Conservation (phyloP, 1,284 basidiomycete genomes). For the Apiotrichum laibachii region DNA sequence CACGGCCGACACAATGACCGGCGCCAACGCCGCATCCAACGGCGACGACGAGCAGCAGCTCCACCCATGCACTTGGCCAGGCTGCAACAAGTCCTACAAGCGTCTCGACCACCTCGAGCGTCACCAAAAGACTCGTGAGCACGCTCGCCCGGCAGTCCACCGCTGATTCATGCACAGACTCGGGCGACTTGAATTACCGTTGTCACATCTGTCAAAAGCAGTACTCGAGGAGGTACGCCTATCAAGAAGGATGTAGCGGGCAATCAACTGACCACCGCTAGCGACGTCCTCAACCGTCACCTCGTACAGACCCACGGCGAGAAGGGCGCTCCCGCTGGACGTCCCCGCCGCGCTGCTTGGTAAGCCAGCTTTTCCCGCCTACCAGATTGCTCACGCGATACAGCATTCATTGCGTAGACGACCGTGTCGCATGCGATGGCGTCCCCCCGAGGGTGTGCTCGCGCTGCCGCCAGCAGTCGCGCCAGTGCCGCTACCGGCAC, state of each 20-base stretch:
- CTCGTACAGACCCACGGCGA: constrained; percentile 22
- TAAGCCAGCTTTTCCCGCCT: no score
- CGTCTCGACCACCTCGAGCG: constrained; percentile 25
- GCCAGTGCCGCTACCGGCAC: constrained; percentile 17
- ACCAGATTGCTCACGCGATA: no score
- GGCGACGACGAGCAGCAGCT: constrained; percentile 1
- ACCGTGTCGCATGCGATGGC: constrained; percentile 17
- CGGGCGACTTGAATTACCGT: constrained; percentile 21
- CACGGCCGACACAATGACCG: constrained; percentile 1
- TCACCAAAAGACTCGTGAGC: constrained; percentile 23
- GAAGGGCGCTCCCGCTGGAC: constrained; percentile 15
- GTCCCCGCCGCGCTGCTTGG: constrained; percentile 25
- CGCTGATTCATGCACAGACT: constrained; percentile 12
- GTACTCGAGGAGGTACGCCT: constrained; percentile 23
- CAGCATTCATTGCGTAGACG: constrained; percentile 11
- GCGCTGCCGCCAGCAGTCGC: constrained; percentile 5
- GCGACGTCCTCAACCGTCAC: constrained; percentile 28
- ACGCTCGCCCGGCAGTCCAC: not conserved
- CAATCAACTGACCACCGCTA: constrained; percentile 3
- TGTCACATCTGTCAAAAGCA: constrained; percentile 21
- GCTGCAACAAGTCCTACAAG: constrained; percentile 23
- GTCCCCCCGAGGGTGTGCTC: constrained; percentile 19
- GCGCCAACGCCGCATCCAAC: not conserved
- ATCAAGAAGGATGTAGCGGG: no score
- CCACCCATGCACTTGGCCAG: constrained; percentile 22